phyloP scores from a whole-genome alignment of 768 basidiomycete species.

The Dioszegia crocea region DNA sequence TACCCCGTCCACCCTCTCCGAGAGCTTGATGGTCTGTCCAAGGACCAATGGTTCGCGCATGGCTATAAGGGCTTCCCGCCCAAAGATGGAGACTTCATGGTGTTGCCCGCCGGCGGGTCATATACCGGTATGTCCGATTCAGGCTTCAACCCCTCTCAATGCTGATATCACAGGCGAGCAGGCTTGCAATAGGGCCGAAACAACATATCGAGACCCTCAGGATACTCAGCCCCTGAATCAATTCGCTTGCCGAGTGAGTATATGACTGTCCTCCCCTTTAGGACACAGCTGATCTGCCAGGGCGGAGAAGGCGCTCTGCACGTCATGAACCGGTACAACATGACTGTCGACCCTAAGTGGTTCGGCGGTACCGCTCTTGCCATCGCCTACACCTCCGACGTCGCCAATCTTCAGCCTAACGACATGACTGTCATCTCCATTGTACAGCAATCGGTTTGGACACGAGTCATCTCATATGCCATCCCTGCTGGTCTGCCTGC shows the following conservation, averaged over 20 bases:
- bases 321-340: slow-evolving; percentile 20
- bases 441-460: slow-evolving; percentile 73
- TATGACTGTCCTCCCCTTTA: slow-evolving; percentile 4
- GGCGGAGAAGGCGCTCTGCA: slow-evolving; percentile 23
- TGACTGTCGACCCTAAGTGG: slow-evolving; percentile 16
- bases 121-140: slow-evolving; percentile 24
- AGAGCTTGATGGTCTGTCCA: slow-evolving; percentile 14
- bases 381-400: slow-evolving; percentile 71
- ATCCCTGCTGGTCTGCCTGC: slow-evolving; percentile 67
- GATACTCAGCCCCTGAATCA: slow-evolving; percentile 5
- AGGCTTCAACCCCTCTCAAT: background rate
- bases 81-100: slow-evolving; percentile 30
- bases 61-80: slow-evolving; percentile 34
- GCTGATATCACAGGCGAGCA: slow-evolving; percentile 15
- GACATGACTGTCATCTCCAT: slow-evolving; percentile 72
- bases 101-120: slow-evolving; percentile 27
- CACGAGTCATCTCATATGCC: slow-evolving; percentile 63
- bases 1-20: slow-evolving; percentile 28
- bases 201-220: slow-evolving; percentile 11
- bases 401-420: slow-evolving; percentile 58
- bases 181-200: slow-evolving; percentile 20
- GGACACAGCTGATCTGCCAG: background rate
- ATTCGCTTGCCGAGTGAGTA: slow-evolving; percentile 21
- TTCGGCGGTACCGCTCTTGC: slow-evolving; percentile 55
- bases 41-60: slow-evolving; percentile 35